Evolutionary conservation across 2,329 filamentous ascomycete genomes (phyloP).

Genomic region (Rhinocladiella similis): DNA sequence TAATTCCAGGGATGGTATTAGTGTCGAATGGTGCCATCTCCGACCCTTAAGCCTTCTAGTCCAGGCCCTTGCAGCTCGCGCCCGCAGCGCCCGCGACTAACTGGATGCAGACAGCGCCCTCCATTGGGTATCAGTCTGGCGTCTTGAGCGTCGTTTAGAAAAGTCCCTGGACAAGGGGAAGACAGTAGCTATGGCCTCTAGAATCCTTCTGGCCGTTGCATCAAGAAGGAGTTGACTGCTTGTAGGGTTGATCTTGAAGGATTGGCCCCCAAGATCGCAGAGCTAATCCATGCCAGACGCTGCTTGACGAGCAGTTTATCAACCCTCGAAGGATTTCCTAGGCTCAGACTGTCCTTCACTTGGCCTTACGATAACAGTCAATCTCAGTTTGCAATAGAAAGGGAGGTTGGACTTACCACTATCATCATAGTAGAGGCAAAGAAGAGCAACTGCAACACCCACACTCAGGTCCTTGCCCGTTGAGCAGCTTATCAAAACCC

Average conservation of each 20-base stretch:
- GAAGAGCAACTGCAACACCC: constrained; percentile 71
- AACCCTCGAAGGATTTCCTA: constrained; percentile 41
- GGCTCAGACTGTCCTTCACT: constrained; percentile 10
- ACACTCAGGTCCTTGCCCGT: constrained; percentile 79
- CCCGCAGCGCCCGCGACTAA: too few species aligned
- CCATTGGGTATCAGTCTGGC: too few species aligned
- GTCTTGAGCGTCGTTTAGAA: too few species aligned
- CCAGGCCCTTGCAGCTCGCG: too few species aligned
- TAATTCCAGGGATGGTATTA: not conserved
- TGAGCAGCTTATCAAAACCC: constrained; percentile 67
- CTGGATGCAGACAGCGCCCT: too few species aligned
- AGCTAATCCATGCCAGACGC: constrained; percentile 79
- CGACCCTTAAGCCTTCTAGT: not conserved
- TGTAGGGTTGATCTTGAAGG: constrained; percentile 83
- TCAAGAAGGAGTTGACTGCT: constrained; percentile 86
- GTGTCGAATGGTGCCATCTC: not conserved
- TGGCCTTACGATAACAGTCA: constrained; percentile 8
- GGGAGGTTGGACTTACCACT: constrained; percentile 50
- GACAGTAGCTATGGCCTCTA: too few species aligned
- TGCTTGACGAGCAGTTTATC: constrained; percentile 77
- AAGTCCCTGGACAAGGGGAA: too few species aligned
- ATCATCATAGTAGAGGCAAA: constrained; percentile 72
- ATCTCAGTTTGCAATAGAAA: not conserved
- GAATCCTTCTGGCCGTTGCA: constrained; percentile 49
- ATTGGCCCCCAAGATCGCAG: constrained; percentile 74